Evolutionary conservation across 495 filamentous ascomycete species (phyloP), one percentile per base, ranked within the genome.

Genomic region (Penicillium parvum): DNA sequence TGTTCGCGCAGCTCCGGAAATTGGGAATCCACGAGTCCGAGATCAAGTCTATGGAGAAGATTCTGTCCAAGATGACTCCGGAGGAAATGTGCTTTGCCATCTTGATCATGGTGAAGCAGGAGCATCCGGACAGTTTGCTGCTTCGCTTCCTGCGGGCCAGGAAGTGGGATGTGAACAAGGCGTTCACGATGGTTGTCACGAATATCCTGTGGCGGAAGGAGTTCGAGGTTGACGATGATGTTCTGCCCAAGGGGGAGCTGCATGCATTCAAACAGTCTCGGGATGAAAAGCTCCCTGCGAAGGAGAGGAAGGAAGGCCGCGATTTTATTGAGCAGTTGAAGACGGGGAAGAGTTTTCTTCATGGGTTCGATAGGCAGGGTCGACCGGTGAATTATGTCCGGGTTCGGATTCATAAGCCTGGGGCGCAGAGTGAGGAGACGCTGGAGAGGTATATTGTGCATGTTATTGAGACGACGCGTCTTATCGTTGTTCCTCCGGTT

Each of bases 151-250:
- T 96, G 37, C 75, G 90, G 17, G 88, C 89, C 8, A 71, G 89
- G 15, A 96, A 95, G 61, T 96, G 90, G 90, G 84, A 96, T 56
- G 79, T 94, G 9, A 80, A 90, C 25, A 85, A 84, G 51, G 88
- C 90, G 6, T 73, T 96, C n/a, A 73, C 90, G 26, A 94, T 95
- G 87, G 58, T 94, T 60, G 73, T 94, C 14, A 81, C 84, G 2
- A 89, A 88, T 2, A 86, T 95, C 74, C 79, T 83, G 51, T 96
- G 90, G 90, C 78, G 90, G 17, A 71, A 76, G 37, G 85, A 89
- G 45, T 77, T 87, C 66, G 77, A 83, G 37, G 87, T 95, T 11
- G 83, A 94, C 55, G 79, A 83, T 32, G 86, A 86, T 48, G 79
- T 96, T 14, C 78, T 95, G 61, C 57, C 57, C 10, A 74, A 77